Evolutionary conservation across 192 early-diverging fungal species (phyloP).

Genomic region (Mortierella hygrophila): DNA sequence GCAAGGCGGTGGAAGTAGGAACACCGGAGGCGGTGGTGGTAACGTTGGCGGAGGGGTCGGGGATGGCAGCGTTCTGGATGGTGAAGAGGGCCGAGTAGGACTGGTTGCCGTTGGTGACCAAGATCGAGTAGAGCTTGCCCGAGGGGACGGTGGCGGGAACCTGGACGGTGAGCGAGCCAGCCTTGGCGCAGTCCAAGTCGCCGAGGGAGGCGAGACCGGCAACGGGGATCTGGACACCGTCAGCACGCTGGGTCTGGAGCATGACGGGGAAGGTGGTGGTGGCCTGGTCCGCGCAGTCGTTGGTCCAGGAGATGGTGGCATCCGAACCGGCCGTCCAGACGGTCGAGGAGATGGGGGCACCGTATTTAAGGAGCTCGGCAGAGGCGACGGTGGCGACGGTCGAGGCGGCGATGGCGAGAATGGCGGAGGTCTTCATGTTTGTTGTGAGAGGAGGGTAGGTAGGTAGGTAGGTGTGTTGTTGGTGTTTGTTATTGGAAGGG

Average conservation of each 20-base stretch:
- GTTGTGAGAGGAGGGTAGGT: neutral
- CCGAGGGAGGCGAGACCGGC: constrained; percentile 17
- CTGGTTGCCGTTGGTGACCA: constrained; percentile 18
- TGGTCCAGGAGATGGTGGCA: constrained; percentile 28
- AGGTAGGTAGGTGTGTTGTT: neutral
- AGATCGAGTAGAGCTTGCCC: constrained; percentile 37
- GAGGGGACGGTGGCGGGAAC: constrained; percentile 28
- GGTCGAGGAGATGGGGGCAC: constrained; percentile 15
- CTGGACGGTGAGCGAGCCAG: constrained; percentile 9
- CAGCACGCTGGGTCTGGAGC: neutral
- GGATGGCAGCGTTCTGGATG: constrained; percentile 26
- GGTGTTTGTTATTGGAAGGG: constrained; percentile 11
- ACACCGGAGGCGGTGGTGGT: constrained; percentile 3
- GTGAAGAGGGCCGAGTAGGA: constrained; percentile 52
- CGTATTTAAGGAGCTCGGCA: constrained; percentile 10
- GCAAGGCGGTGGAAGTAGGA: neutral
- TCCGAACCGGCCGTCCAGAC: constrained; percentile 19
- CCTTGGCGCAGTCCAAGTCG: constrained; percentile 16
- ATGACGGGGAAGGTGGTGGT: constrained; percentile 20
- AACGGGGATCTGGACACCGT: constrained; percentile 8
- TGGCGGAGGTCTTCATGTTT: constrained; percentile 27
- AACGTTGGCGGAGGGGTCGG: neutral
- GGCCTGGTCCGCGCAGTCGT: constrained; percentile 15
- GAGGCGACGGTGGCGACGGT: constrained; percentile 23
- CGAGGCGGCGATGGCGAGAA: constrained; percentile 22